Evolutionary conservation across 352 stramenopile genomes (phyloP).

Genomic region (Pythium monospermum): DNA sequence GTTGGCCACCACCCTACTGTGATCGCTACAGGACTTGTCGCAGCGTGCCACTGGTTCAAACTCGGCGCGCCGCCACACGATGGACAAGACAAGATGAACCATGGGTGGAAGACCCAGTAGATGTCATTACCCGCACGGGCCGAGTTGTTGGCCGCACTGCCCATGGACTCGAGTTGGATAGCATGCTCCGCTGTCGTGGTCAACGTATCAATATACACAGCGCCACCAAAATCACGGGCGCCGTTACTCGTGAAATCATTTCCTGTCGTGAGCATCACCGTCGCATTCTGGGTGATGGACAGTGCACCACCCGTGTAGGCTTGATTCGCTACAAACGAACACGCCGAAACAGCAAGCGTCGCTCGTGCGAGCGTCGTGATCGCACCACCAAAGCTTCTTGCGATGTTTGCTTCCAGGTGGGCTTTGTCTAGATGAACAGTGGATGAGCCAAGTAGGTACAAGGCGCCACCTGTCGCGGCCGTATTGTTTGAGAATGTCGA

Average conservation of each 20-base stretch:
- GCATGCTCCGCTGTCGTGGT: conserved; percentile 3
- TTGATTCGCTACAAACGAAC: conserved; percentile 27
- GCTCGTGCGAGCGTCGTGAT: conserved; percentile 29
- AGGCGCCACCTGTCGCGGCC: conserved; percentile 37
- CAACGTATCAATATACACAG: conserved; percentile 43
- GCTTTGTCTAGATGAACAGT: conserved; percentile 19
- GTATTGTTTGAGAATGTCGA: conserved; percentile 32
- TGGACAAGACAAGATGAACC: conserved; percentile 33
- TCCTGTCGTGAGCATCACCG: conserved; percentile 18
- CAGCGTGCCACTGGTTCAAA: conserved; percentile 3
- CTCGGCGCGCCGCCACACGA: conserved; percentile 16
- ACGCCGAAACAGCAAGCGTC: conserved; percentile 11
- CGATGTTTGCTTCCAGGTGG: conserved; percentile 23
- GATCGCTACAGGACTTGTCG: conserved; percentile 40
- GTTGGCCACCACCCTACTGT: conserved; percentile 50
- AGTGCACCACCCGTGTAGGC: conserved; percentile 49
- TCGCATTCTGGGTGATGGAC: conserved; percentile 32
- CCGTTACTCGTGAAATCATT: conserved; percentile 35
- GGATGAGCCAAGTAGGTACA: conserved; percentile 40
- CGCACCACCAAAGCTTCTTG: conserved; percentile 40
- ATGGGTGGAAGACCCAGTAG: conserved; percentile 54
- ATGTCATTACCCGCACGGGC: conserved; percentile 40
- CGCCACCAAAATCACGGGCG: conserved; percentile 47
- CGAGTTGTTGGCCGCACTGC: conserved; percentile 33
- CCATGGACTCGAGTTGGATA: conserved; percentile 1